Evolutionary conservation across 2,329 filamentous ascomycete genomes (phyloP).

Genomic region (Trichoderma sp.): DNA sequence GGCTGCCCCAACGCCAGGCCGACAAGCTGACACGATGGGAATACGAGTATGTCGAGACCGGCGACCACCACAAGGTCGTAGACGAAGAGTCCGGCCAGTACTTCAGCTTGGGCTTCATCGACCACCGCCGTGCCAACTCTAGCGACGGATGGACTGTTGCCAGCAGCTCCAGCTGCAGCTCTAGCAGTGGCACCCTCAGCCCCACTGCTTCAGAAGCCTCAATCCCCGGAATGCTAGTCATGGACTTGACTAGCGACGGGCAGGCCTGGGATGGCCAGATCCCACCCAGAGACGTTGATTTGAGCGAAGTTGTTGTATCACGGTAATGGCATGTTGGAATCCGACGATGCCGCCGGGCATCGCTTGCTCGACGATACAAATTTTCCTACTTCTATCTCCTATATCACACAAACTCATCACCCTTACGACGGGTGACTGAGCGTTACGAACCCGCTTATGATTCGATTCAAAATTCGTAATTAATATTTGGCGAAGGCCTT

Average conservation of each 20-base stretch:
- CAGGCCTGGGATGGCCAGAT: slow-evolving; percentile 40
- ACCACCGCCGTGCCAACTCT: slow-evolving; percentile 47
- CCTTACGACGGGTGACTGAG: slow-evolving; percentile 6
- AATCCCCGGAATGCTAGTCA: slow-evolving; percentile 34
- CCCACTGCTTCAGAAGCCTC: slow-evolving; percentile 48
- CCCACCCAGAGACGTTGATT: slow-evolving; percentile 42
- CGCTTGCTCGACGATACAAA: not conserved
- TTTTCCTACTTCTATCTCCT: not conserved
- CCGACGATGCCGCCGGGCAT: slow-evolving; percentile 23
- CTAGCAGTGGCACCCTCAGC: slow-evolving; percentile 50
- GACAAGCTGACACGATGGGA: slow-evolving; percentile 92
- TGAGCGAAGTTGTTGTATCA: slow-evolving; percentile 46
- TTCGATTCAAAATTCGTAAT: slow-evolving; percentile 27
- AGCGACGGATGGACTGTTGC: slow-evolving; percentile 90
- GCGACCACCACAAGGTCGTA: slow-evolving; percentile 52
- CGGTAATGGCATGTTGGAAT: slow-evolving; percentile 28
- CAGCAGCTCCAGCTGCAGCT: slow-evolving; percentile 67
- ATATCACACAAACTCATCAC: slow-evolving; percentile 8
- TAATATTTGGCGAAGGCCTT: slow-evolving; percentile 33
- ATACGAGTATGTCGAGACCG: slow-evolving; percentile 88
- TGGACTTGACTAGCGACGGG: slow-evolving; percentile 39
- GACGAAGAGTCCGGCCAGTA: slow-evolving; percentile 50
- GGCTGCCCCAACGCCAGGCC: slow-evolving; percentile 75
- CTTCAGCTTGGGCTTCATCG: slow-evolving; percentile 48
- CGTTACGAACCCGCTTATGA: slow-evolving; percentile 30